A percentile compares a stretch with the other conserved stretches of the same genome.
phyloP scores from a whole-genome alignment of 1,284 basidiomycete species.

The Mycena sp. region DNA sequence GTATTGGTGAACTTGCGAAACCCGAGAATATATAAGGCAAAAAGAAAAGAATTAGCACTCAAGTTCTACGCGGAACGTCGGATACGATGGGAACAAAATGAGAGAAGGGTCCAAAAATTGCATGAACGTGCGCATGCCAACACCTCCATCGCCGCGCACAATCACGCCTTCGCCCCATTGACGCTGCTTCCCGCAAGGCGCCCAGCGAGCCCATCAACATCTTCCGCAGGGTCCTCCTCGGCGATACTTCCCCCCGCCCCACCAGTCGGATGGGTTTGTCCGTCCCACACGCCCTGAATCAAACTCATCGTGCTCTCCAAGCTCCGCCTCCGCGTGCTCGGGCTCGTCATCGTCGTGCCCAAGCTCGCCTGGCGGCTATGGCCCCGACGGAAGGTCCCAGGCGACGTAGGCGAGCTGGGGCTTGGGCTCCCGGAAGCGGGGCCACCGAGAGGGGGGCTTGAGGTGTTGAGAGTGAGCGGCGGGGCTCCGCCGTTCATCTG shows the following conservation, averaged over 20 bases:
- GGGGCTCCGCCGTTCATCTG: no score
- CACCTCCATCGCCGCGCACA: background rate
- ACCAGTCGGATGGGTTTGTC: no score
- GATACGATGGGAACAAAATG: background rate
- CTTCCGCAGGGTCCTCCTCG: constrained; percentile 20
- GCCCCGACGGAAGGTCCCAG: constrained; percentile 71
- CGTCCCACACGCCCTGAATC: constrained; percentile 78
- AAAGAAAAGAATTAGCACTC: constrained; percentile 3
- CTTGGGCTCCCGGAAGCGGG: constrained; percentile 41
- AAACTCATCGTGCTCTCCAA: constrained; percentile 97
- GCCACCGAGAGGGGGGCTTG: no score
- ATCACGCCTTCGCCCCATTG: constrained; percentile 17
- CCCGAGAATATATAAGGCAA: constrained; percentile 15
- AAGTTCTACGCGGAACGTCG: background rate
- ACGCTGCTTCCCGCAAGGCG: constrained; percentile 27
- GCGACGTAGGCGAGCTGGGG: constrained; percentile 47
- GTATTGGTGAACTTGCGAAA: constrained; percentile 5
- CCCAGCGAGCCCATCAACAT: constrained; percentile 27
- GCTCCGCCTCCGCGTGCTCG: constrained; percentile 90
- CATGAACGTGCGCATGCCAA: no score
- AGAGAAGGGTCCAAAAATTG: background rate
- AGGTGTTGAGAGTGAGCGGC: no score
- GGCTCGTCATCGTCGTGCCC: constrained; percentile 96
- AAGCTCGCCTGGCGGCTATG: constrained; percentile 90
- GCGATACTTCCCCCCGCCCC: constrained; percentile 22